A percentile compares a stretch with the other conserved stretches of the same genome.
phyloP scores from a whole-genome alignment of 768 basidiomycete genomes.

The Cystobasidium tubakii region DNA sequence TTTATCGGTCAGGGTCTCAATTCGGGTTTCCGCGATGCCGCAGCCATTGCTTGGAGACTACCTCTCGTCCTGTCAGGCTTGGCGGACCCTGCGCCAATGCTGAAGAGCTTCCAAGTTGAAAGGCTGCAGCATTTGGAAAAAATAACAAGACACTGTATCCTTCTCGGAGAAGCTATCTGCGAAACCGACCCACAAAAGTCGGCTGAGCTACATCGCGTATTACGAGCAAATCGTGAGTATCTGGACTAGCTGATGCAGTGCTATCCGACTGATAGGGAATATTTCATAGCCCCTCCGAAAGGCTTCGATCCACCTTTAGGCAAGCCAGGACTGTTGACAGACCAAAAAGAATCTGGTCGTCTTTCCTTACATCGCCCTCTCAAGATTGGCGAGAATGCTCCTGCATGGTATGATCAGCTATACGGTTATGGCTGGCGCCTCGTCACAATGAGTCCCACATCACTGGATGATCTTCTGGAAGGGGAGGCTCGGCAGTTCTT shows the following conservation, averaged over 20 bases:
- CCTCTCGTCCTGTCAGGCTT: conserved; percentile 1
- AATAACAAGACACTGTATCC: conserved; percentile 15
- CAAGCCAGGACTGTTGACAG: neutral
- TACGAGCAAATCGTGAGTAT: neutral
- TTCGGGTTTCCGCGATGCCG: conserved; percentile 18
- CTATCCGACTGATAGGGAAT: neutral
- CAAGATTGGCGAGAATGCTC: neutral
- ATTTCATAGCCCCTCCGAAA: conserved; percentile 1
- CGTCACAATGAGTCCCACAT: neutral
- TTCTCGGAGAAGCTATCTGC: conserved; percentile 21
- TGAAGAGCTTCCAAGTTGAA: neutral
- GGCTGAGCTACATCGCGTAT: neutral
- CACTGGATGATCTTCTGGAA: neutral
- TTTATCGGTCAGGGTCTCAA: conserved; percentile 25
- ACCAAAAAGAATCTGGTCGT: neutral
- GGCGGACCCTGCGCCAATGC: neutral
- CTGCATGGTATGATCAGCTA: neutral
- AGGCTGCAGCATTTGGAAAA: conserved; percentile 9
- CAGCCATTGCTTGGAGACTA: conserved; percentile 14
- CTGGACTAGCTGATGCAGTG: neutral
- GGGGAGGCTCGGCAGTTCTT: neutral
- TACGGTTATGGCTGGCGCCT: conserved; percentile 14
- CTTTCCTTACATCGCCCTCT: neutral
- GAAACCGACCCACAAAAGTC: conserved; percentile 14
- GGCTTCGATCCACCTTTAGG: conserved; percentile 19